Evolutionary conservation across 768 basidiomycete genomes (phyloP).

Genomic region (Pisolithus orientalis): DNA sequence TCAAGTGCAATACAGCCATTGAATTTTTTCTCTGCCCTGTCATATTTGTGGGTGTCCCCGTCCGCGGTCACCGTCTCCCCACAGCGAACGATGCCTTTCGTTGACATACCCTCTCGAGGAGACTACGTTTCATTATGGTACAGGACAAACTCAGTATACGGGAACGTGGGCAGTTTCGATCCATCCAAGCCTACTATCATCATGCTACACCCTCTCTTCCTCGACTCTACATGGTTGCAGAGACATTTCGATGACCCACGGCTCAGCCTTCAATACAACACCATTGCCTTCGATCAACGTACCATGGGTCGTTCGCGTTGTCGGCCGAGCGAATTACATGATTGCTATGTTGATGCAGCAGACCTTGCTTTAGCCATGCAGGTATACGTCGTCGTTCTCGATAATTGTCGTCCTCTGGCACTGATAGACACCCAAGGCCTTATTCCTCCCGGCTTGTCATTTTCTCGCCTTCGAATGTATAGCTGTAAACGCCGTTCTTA

Average conservation of each 20-base stretch:
- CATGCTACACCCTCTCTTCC: constrained; percentile 60
- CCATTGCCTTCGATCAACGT: constrained; percentile 73
- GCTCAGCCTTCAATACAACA: constrained; percentile 51
- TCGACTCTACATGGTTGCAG: constrained; percentile 65
- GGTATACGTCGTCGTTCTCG: constrained; percentile 31
- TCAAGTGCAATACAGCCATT: no score
- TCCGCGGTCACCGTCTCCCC: constrained; percentile 5
- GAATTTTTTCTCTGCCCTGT: constrained; percentile 8
- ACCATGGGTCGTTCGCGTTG: constrained; percentile 51
- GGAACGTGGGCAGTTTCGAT: constrained; percentile 63
- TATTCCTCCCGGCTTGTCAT: constrained; percentile 63
- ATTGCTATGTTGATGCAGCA: constrained; percentile 75
- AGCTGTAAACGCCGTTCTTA: constrained; percentile 50
- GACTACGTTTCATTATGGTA: constrained; percentile 74
- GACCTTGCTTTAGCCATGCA: constrained; percentile 64
- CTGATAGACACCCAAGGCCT: constrained; percentile 32
- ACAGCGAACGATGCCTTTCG: constrained; percentile 50
- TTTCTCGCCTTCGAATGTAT: constrained; percentile 63
- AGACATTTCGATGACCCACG: constrained; percentile 64
- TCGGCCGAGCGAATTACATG: constrained; percentile 50
- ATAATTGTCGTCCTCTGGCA: neutral
- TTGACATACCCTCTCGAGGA: constrained; percentile 54
- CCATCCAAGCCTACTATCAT: constrained; percentile 59
- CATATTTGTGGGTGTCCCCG: constrained; percentile 3
- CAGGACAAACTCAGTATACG: constrained; percentile 52